Evolutionary conservation across 306 rosid species (phyloP).

Genomic region (Potentilla sterilis): DNA sequence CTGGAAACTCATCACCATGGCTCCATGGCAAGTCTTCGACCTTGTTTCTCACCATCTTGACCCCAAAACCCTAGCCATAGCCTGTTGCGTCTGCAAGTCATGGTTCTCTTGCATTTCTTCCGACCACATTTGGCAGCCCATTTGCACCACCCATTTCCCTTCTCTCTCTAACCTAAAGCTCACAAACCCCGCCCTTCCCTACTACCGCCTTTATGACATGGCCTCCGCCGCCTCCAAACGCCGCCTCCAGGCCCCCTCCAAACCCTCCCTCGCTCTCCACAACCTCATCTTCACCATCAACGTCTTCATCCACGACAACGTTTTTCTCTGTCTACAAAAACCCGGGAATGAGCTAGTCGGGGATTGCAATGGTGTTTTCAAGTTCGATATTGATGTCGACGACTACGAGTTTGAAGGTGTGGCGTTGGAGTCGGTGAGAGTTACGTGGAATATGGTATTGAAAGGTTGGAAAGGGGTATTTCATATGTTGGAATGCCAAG

Average conservation of each 20-base stretch:
- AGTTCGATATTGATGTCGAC: slow-evolving; percentile 26
- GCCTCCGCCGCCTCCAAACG: slow-evolving; percentile 31
- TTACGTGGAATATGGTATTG: slow-evolving; percentile 61
- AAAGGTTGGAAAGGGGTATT: slow-evolving; percentile 61
- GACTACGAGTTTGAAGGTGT: not conserved
- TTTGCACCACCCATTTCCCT: slow-evolving; percentile 44
- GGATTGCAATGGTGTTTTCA: slow-evolving; percentile 41
- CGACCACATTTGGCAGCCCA: slow-evolving; percentile 57
- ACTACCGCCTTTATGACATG: slow-evolving; percentile 43
- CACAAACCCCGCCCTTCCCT: slow-evolving; percentile 26
- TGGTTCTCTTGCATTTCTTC: slow-evolving; percentile 59
- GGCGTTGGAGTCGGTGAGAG: slow-evolving; percentile 33
- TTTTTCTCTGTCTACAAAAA: not conserved
- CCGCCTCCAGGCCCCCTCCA: slow-evolving; percentile 25
- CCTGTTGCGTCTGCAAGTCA: slow-evolving; percentile 58
- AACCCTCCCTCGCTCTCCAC: slow-evolving; percentile 39
- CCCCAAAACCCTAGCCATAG: slow-evolving; percentile 53
- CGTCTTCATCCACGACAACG: slow-evolving; percentile 7
- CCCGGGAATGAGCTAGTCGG: slow-evolving; percentile 3
- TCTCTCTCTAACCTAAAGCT: slow-evolving; percentile 34
- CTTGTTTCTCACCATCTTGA: slow-evolving; percentile 53
- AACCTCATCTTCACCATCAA: slow-evolving; percentile 44
- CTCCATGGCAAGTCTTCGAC: slow-evolving; percentile 49
- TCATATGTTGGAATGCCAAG: slow-evolving; percentile 53
- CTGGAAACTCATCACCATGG: not conserved